Base-by-base conservation (phyloP, 768 basidiomycete species). In the Hemileccinum impolitum region DNA sequence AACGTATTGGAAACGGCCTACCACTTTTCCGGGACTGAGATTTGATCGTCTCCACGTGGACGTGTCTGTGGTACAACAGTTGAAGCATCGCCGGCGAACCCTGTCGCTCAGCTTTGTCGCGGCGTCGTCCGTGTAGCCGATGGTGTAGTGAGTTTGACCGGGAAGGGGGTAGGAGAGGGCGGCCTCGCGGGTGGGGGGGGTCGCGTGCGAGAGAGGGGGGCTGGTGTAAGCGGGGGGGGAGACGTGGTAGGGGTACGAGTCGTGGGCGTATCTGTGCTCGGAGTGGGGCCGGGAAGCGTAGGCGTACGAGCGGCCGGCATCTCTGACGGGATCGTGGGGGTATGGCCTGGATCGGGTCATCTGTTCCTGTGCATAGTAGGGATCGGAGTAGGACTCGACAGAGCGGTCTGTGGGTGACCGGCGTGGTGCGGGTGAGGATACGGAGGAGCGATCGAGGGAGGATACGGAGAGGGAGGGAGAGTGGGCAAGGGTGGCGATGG, bases 21-120 rank as follows among this genome's bases (percentile, higher is more conserved):
- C 78, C 57, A 90, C 88, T 78, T 90, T 90, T 23, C 88, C 88
- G 1, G 87, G 87, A 50, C 79, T 83, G 50, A 90, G 76, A 60
- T 86, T 88, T 14, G 80, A 82, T 51, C 88, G 70, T 31, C 88
- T 70, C 88, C 88, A 90, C 21, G 87, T 90, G 43, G 83, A 84
- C 28, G 89, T 90, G 54, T 90, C 88, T 13, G 88, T 89, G 21
- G 87, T 90, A 64, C 84, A 84, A 66, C 88, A 90, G 64, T 90
- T 90, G 77, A 85, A 90, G 67, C 88, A 90, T 40, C 87, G 72
- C 32, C 88, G 69, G 23, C 88, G 76, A 42, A 90, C 84, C 35
- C 86, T 76, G 62, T 89, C 85, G 61, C 80, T 84, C 48, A 90
- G 73, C 68, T 90, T 90, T 1, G 87, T 89, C 1, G 86, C 78